Conservation (phyloP, 1,139 yeast genomes). For the Debaryomyces psychrophilus region DNA sequence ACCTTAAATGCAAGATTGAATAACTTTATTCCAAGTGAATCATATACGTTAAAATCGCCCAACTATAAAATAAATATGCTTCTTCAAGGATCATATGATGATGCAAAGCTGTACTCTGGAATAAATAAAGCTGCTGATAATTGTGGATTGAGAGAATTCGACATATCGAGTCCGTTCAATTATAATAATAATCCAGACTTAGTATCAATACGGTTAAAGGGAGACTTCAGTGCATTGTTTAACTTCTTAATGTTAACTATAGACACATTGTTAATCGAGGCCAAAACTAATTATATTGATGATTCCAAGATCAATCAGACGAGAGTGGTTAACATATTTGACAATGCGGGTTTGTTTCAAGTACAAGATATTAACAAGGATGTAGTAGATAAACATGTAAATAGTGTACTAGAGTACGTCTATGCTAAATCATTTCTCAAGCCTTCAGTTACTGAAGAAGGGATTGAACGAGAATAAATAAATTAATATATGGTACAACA, state of each 20-base stretch:
- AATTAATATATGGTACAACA: slow-evolving; percentile 1
- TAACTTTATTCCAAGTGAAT: slow-evolving; percentile 23
- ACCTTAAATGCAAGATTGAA: slow-evolving; percentile 28
- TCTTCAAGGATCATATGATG: slow-evolving; percentile 3
- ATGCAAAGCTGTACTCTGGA: neutral
- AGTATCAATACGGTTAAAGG: slow-evolving; percentile 19
- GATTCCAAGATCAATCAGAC: slow-evolving; percentile 21
- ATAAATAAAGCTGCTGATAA: slow-evolving; percentile 8
- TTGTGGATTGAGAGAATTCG: slow-evolving; percentile 12
- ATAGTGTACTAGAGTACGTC: slow-evolving; percentile 18
- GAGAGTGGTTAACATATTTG: slow-evolving; percentile 28
- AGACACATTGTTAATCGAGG: slow-evolving; percentile 12
- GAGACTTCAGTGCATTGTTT: slow-evolving; percentile 26
- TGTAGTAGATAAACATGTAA: slow-evolving; percentile 17
- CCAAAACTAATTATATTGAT: slow-evolving; percentile 17
- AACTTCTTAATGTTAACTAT: slow-evolving; percentile 18
- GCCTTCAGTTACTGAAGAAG: neutral
- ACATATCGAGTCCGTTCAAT: slow-evolving; percentile 15
- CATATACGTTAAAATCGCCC: slow-evolving; percentile 36
- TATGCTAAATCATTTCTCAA: slow-evolving; percentile 16
- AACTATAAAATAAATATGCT: slow-evolving; percentile 24
- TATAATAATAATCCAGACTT: slow-evolving; percentile 16
- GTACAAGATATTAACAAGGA: slow-evolving; percentile 24
- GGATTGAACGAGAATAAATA: neutral
- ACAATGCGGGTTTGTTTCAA: slow-evolving; percentile 31